These are phyloP conservation scores for Microbotryum silenes-acaulis DNA, from an alignment of 1,284 basidiomycete genomes.

Conservation along the genomic window DNA sequence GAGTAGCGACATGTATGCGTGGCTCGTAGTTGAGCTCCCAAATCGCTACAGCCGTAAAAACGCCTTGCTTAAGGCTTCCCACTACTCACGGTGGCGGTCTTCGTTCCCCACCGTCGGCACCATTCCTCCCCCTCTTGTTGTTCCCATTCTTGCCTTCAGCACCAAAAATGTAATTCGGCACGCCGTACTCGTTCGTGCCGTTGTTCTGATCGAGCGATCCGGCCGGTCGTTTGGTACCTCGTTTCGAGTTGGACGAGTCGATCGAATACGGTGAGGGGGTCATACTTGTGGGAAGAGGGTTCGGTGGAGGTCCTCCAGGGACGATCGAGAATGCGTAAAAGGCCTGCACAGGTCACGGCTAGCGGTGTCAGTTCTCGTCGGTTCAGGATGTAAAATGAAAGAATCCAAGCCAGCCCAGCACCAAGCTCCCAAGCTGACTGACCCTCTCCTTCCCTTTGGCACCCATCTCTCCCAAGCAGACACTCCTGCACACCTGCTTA, in stretches of 20 bases:
- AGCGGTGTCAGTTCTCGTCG: neutral
- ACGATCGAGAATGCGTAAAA: conserved; percentile 68
- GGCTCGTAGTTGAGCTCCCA: no score
- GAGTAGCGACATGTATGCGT: neutral
- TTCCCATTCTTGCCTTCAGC: conserved; percentile 4
- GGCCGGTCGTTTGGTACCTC: conserved; percentile 30
- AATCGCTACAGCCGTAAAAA: no score
- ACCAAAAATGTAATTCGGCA: conserved; percentile 34
- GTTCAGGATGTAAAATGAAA: no score
- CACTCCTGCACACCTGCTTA: conserved; percentile 48
- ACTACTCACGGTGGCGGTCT: conserved; percentile 28
- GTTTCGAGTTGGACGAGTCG: conserved; percentile 28
- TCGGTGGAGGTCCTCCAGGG: conserved; percentile 42
- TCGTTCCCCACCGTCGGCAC: conserved; percentile 18
- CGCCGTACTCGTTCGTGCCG: conserved; percentile 31
- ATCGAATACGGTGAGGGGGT: conserved; percentile 63
- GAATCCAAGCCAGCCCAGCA: no score
- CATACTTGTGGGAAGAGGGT: conserved; percentile 54
- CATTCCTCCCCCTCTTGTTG: neutral
- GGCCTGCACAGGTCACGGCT: conserved; percentile 47
- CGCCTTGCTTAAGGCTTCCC: conserved; percentile 49
- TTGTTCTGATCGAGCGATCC: conserved; percentile 8
- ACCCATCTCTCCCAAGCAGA: conserved; percentile 80
- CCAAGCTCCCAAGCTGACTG: conserved; percentile 37
- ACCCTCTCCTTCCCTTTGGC: conserved; percentile 71